These are phyloP conservation scores for Candolleomyces eurysporus DNA, from an alignment of 768 basidiomycete genomes.

Conservation along the genomic window DNA sequence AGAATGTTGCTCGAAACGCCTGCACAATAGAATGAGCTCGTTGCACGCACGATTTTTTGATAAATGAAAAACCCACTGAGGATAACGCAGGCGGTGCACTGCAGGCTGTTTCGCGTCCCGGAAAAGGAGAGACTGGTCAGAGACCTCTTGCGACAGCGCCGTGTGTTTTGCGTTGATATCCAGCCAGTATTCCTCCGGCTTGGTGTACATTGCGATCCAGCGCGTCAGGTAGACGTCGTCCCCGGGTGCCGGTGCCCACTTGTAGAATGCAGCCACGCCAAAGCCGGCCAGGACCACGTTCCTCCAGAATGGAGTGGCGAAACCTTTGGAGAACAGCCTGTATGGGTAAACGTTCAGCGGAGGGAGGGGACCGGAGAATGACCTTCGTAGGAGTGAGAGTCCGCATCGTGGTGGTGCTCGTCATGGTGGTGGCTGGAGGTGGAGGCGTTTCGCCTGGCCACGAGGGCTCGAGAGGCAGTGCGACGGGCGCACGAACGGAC, in stretches of 20 bases:
- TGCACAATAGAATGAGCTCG: slow-evolving; percentile 24
- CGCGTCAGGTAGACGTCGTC: slow-evolving; percentile 65
- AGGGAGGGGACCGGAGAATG: not conserved
- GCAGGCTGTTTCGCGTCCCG: slow-evolving; percentile 42
- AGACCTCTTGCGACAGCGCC: slow-evolving; percentile 38
- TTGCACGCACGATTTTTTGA: not conserved
- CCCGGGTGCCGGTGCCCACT: slow-evolving; percentile 61
- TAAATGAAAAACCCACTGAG: slow-evolving; percentile 54
- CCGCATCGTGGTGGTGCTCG: slow-evolving; percentile 27
- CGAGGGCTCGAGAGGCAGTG: slow-evolving; percentile 20
- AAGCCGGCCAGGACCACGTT: slow-evolving; percentile 54
- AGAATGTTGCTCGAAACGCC: slow-evolving; percentile 57
- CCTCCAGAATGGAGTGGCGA: slow-evolving; percentile 66
- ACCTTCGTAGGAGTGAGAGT: slow-evolving; percentile 60
- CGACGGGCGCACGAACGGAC: slow-evolving; percentile 32
- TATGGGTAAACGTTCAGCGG: not conserved
- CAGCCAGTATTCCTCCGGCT: slow-evolving; percentile 55
- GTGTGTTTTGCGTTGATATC: slow-evolving; percentile 58
- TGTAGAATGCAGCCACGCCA: slow-evolving; percentile 55
- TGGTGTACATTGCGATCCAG: slow-evolving; percentile 59
- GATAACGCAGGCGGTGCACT: slow-evolving; percentile 62
- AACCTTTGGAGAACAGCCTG: slow-evolving; percentile 39
- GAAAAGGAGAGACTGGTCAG: slow-evolving; percentile 43
- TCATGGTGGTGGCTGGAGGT: slow-evolving; percentile 24
- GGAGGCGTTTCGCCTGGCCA: slow-evolving; percentile 9